These are phyloP conservation scores for Pseudogymnoascus sp. DNA, from an alignment of 2,329 filamentous ascomycete species.

Conservation along the genomic window DNA sequence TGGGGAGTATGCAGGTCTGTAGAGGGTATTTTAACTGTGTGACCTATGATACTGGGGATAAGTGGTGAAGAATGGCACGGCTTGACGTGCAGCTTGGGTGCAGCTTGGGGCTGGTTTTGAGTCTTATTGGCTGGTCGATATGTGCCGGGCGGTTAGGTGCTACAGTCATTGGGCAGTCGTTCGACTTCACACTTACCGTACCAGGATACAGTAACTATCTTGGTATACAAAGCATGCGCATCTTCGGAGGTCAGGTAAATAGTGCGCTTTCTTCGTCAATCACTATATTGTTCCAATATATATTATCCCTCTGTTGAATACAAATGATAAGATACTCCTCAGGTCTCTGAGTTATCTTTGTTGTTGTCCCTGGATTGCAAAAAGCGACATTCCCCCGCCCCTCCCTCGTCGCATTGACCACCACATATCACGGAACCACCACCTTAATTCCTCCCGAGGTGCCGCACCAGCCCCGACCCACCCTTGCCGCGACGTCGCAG, in stretches of 20 bases:
- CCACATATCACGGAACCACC: background rate
- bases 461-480: conserved; percentile 1
- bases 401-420: background rate
- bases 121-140: background rate
- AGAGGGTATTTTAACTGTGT: background rate
- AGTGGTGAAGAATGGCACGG: conserved; percentile 9
- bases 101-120: background rate
- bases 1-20: background rate
- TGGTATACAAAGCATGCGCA: background rate
- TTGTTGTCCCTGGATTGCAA: background rate
- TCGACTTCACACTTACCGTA: background rate
- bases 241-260: background rate
- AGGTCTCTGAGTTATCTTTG: background rate
- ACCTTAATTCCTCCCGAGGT: background rate
- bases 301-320: background rate
- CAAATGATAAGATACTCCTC: background rate
- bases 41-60: conserved; percentile 5
- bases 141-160: conserved; percentile 3
- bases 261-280: background rate
- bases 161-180: background rate
- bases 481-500: conserved; percentile 7
- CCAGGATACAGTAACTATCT: background rate
- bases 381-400: background rate
- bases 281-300: background rate
- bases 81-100: background rate